A percentile compares a stretch with the other conserved stretches of the same genome.
phyloP scores from a whole-genome alignment of 768 basidiomycete genomes.

The Trametes punicea region DNA sequence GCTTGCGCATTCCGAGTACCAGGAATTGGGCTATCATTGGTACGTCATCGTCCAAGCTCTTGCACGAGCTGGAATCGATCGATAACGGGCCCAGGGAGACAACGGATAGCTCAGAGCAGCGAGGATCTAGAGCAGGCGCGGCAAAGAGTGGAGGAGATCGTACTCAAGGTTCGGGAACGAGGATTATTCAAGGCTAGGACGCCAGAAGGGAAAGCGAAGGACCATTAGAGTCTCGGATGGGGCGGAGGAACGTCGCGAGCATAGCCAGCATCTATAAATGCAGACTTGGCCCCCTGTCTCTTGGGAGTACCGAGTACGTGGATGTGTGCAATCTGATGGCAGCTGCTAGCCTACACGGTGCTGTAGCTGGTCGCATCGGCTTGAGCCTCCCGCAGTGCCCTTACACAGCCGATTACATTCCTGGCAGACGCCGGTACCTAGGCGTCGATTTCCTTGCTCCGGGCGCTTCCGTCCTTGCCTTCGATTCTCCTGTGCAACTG shows the following conservation, averaged over 20 bases:
- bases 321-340: no score
- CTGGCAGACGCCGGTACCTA: neutral
- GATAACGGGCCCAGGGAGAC: conserved; percentile 15
- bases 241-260: no score
- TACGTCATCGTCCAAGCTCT: conserved; percentile 31
- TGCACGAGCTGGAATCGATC: no score
- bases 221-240: conserved; percentile 26
- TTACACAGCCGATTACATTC: neutral
- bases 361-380: no score
- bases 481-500: neutral
- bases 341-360: no score
- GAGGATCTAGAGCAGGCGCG: conserved; percentile 31
- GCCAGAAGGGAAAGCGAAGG: conserved; percentile 65
- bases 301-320: no score
- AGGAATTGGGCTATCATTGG: conserved; percentile 91
- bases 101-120: conserved; percentile 33
- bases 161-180: conserved; percentile 52
- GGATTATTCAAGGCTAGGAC: conserved; percentile 70
- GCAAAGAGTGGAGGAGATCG: conserved; percentile 48
- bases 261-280: no score
- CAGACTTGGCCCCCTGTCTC: no score
- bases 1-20: conserved; percentile 86
- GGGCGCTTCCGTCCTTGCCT: conserved; percentile 4
- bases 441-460: neutral
- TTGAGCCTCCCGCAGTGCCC: no score